Evolutionary conservation across 331 rosid genomes (phyloP).

Genomic region (Phaseolus coccineus): DNA sequence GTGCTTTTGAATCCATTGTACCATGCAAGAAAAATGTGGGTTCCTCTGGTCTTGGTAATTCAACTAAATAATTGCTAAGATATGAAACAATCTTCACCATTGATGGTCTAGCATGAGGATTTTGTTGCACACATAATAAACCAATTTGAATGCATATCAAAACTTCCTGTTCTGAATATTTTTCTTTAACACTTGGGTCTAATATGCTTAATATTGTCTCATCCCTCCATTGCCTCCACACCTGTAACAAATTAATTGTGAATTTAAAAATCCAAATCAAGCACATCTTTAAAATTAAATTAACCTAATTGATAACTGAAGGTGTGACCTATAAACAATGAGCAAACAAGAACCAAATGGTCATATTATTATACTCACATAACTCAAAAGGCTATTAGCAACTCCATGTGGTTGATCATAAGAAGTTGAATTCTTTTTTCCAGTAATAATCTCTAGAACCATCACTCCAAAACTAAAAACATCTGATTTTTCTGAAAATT

Average conservation of each 20-base stretch:
- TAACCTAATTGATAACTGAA: no score
- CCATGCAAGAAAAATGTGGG: background rate
- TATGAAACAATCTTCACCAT: background rate
- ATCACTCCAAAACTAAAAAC: background rate
- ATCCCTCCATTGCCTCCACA: background rate
- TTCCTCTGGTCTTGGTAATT: background rate
- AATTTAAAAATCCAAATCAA: background rate
- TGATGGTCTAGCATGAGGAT: background rate
- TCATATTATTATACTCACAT: background rate
- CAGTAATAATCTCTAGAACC: background rate
- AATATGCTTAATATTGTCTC: background rate
- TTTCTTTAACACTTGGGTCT: background rate
- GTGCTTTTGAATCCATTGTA: background rate
- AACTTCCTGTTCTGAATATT: background rate
- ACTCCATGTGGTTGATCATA: background rate
- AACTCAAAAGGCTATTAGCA: background rate
- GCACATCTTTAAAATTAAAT: no score
- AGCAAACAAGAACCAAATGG: no score
- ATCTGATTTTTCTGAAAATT: background rate
- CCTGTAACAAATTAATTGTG: no score
- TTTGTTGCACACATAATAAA: no score
- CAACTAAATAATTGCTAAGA: background rate
- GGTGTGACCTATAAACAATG: no score
- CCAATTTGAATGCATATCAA: no score
- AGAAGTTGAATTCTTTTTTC: background rate